Base-by-base conservation (phyloP, 1,284 basidiomycete species). In the Pascua sp. region DNA sequence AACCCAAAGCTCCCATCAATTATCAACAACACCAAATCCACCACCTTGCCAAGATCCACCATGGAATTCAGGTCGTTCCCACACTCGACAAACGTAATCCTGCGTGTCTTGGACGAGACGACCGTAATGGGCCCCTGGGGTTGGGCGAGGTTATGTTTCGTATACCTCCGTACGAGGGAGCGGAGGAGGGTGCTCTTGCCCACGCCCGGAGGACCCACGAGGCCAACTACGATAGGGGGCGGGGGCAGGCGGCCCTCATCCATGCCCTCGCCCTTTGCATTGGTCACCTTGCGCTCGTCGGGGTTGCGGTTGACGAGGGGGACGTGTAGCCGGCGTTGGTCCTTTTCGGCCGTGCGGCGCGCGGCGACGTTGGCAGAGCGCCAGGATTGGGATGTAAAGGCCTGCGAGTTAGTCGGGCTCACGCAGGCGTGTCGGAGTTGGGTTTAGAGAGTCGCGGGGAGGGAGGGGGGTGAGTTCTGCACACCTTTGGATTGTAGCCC, bases 1-100 rank as follows among this genome's bases (percentile, higher is more conserved):
- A 98, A 96, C 1, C 95, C 95, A 76, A 95, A 98, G 43, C 90
- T 93, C 4, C 91, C 95, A 71, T 99, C 96, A 66, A 98, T 90
- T 91, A 98, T 94, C 63, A 98, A 85, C 46, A 99, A 81, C 3
- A 98, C 90, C 48, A 98, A 81, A 78, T 98, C 96, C 7, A 91
- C 95, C 59, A 98, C 86, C 78, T 99, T 99, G 57, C 87, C 94
- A 67, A 97, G 82, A 81, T 99, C 96, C 62, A 98, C 90, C 94
- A 98, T 98, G 49, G 91, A 87, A 77, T 95, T 95, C 65, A 99
- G 82, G 79, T 98, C 93, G 73, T 94, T 98, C 69, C 95, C 94
- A 80, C 93, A 98, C 78, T 98, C 96, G 57, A 98, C 83, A 77
- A 99, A 94, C 0, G 95, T 98, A 18, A 98, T 81, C 13, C 96